phyloP scores from a whole-genome alignment of 352 stramenopile genomes.

The Phytophthora chlamydospora region DNA sequence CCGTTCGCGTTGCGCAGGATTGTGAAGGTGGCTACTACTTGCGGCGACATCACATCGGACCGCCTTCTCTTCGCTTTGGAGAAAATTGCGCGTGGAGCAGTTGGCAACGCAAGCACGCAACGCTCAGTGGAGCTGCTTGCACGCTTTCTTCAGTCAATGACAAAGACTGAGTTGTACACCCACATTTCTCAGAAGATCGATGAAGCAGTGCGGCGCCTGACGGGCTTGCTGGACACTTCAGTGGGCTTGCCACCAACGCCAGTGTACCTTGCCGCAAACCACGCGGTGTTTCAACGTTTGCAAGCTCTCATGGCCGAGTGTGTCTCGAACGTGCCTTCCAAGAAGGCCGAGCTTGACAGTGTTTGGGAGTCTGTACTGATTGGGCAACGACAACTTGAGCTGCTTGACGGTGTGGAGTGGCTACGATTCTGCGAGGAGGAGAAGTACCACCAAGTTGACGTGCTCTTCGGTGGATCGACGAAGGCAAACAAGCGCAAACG shows the following conservation, averaged over 20 bases:
- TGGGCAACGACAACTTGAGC: constrained; percentile 50
- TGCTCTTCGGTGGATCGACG: constrained; percentile 28
- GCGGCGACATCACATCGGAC: constrained; percentile 30
- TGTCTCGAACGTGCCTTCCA: constrained; percentile 4
- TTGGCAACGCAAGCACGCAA: constrained; percentile 9
- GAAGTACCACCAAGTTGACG: constrained; percentile 63
- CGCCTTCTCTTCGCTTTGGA: constrained; percentile 69
- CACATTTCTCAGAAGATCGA: constrained; percentile 34
- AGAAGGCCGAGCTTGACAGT: constrained; percentile 34
- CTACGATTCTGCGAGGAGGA: constrained; percentile 76
- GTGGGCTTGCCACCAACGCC: constrained; percentile 36
- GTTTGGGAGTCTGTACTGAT: constrained; percentile 49
- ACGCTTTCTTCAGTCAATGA: constrained; percentile 61
- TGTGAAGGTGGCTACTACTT: constrained; percentile 51
- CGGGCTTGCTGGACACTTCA: constrained; percentile 27
- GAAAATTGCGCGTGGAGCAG: constrained; percentile 43
- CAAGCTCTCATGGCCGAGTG: constrained; percentile 30
- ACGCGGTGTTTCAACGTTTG: constrained; percentile 48
- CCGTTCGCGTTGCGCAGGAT: constrained; percentile 69
- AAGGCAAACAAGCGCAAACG: constrained; percentile 26
- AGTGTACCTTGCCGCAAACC: constrained; percentile 59
- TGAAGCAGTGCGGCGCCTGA: constrained; percentile 15
- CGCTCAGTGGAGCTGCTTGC: constrained; percentile 45
- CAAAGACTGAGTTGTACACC: constrained; percentile 53
- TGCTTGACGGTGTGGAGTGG: constrained; percentile 70